Conservation (phyloP, 2,329 filamentous ascomycete genomes). For the Aureobasidium sp. region DNA sequence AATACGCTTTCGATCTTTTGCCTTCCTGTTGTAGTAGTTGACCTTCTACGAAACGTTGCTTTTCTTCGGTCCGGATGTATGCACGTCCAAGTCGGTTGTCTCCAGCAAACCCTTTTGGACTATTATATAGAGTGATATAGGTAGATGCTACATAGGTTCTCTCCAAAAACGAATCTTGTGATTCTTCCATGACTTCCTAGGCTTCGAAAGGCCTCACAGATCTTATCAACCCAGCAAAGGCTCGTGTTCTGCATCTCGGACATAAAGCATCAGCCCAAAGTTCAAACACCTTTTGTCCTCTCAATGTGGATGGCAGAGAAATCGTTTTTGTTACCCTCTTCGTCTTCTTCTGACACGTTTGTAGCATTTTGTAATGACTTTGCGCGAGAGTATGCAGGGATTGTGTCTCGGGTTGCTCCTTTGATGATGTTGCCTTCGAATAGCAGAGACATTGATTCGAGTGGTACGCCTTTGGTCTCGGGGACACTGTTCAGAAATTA, state of each 20-base stretch:
- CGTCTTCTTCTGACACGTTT: neutral
- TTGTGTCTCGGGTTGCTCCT: slow-evolving; percentile 33
- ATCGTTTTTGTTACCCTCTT: neutral
- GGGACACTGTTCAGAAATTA: slow-evolving; percentile 25
- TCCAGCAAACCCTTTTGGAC: no score
- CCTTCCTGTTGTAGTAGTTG: no score
- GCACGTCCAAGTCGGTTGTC: no score
- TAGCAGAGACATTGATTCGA: slow-evolving; percentile 36
- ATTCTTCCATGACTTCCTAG: neutral
- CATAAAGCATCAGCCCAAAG: neutral
- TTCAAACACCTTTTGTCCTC: neutral
- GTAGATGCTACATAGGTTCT: neutral
- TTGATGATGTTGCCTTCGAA: slow-evolving; percentile 37
- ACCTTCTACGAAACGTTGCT: no score
- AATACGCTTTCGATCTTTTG: neutral
- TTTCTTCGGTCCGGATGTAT: no score
- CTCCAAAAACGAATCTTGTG: neutral
- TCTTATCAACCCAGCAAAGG: neutral
- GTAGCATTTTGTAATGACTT: slow-evolving; percentile 12
- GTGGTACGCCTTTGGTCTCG: slow-evolving; percentile 37
- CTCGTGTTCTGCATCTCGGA: neutral
- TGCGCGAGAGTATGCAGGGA: slow-evolving; percentile 31
- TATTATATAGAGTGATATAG: no score
- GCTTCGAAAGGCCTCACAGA: neutral
- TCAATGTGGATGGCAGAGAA: neutral